A percentile compares a stretch with the other conserved stretches of the same genome.
phyloP scores from a whole-genome alignment of 352 stramenopile genomes.

The Globisporangium polare region DNA sequence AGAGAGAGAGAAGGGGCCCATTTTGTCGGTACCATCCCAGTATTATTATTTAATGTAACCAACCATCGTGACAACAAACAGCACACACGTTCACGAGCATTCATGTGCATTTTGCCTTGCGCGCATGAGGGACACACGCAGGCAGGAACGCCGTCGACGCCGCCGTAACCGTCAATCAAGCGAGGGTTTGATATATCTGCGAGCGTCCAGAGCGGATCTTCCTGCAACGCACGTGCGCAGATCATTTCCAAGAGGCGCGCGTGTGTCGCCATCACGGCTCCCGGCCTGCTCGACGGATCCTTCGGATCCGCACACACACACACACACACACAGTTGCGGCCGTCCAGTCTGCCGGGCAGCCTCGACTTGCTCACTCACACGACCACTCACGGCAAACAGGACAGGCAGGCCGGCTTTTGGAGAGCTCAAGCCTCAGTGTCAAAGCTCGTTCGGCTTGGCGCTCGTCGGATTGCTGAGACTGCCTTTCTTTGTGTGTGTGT shows the following conservation, averaged over 20 bases:
- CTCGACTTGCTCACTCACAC: too few species aligned
- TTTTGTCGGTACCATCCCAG: background rate
- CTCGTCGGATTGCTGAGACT: too few species aligned
- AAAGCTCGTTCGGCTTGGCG: too few species aligned
- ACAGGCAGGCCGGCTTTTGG: too few species aligned
- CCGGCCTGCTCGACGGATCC: background rate
- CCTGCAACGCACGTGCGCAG: background rate
- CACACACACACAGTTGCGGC: too few species aligned
- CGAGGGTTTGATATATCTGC: too few species aligned
- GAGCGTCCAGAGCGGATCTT: background rate
- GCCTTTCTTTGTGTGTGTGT: too few species aligned
- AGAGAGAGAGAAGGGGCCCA: background rate
- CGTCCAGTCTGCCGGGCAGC: too few species aligned
- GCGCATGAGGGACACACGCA: background rate
- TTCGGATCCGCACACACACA: background rate
- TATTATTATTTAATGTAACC: conserved; percentile 9
- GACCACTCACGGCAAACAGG: too few species aligned
- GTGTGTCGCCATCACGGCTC: background rate
- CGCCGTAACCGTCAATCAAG: too few species aligned
- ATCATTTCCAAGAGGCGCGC: conserved; percentile 1
- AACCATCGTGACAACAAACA: background rate
- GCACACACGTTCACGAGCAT: background rate
- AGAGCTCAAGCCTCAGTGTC: too few species aligned
- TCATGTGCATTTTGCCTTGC: too few species aligned
- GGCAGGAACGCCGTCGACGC: background rate